Evolutionary conservation across 2,329 filamentous ascomycete genomes (phyloP).

Genomic region (Pseudogymnoascus sp.): DNA sequence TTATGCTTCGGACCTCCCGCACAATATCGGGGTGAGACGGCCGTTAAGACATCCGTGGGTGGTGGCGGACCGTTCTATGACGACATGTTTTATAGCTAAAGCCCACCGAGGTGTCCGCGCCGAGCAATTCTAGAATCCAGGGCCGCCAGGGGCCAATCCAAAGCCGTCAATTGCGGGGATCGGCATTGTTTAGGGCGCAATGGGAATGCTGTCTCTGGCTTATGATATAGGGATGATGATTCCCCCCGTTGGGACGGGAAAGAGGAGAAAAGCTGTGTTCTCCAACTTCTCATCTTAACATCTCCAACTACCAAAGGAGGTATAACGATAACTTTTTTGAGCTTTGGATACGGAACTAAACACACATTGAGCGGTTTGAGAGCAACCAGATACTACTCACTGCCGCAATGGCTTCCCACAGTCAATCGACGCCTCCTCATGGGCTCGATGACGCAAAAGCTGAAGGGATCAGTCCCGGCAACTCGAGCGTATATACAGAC

Average conservation of each 20-base stretch:
- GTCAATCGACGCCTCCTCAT: not conserved
- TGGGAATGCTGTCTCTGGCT: conserved; percentile 2
- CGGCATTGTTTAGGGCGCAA: not conserved
- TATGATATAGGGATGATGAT: conserved; percentile 2
- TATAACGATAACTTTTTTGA: not conserved
- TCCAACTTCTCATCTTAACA: not conserved
- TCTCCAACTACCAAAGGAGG: not conserved
- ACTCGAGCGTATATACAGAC: not conserved
- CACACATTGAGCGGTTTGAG: not conserved
- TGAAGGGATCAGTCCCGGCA: not conserved
- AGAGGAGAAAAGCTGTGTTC: not conserved
- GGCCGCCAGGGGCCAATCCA: not conserved
- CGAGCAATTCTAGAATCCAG: not conserved
- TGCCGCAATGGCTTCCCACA: not conserved
- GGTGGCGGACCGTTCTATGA: conserved; percentile 1
- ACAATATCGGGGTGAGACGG: not conserved
- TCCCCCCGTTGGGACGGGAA: not conserved
- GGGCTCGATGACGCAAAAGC: not conserved
- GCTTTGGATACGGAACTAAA: not conserved
- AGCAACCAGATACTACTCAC: not conserved
- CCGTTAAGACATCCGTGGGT: conserved; percentile 1
- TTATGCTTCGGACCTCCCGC: not conserved
- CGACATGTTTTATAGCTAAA: conserved; percentile 1
- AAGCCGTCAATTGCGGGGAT: conserved; percentile 1
- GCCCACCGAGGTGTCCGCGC: not conserved